Evolutionary conservation across 202 grass and related monocot species (phyloP), one percentile per base, ranked within the genome.

Genomic region (Saccharum hybrid): DNA sequence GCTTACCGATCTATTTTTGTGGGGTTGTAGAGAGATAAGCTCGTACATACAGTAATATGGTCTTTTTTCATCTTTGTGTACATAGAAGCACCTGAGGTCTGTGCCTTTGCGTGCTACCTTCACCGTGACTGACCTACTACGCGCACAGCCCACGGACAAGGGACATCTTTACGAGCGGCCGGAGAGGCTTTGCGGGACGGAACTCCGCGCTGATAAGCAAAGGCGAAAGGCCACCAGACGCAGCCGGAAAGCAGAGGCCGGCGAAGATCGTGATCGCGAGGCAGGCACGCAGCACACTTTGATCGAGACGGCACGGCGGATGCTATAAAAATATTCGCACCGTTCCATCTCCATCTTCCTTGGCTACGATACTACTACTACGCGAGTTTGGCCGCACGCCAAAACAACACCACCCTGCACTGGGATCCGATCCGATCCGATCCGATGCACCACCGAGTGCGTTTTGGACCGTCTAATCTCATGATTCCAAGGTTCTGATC

Each of bases 191-290:
- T 41, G 38, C 59, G 28, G 9, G 46, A 61, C 43, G 73, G 67
- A 78, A 78, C 78, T 66, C 57, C 22, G 0, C 37, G 10, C 14
- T 30, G 78, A 11, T 72, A 89, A 82, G 82, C 87, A 82, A 85
- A 40, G 87, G 43, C 70, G 14, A 31, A 13, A 21, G 18, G 66
- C 52, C 18, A 56, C 16, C 16, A 39, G 56, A 66, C 5, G 54
- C 69, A 18, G 12, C 1, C 7, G 18, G 19, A 71, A 41, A 26
- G n/a, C 41, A 30, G 42, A 46, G 68, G 12, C 26, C 26, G 26
- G 26, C 26, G 26, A 14, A 62, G 78, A 8, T 62, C 9, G 59
- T 34, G 7, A 22, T 4, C 11, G 76, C 41, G 46, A 59, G 60
- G 14, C 14, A 36, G 39, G n/a, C 12, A 48, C 48, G 48, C 18